Evolutionary conservation across 208 protist genomes (phyloP).

Genomic region (Acanthamoeba castellanii): DNA sequence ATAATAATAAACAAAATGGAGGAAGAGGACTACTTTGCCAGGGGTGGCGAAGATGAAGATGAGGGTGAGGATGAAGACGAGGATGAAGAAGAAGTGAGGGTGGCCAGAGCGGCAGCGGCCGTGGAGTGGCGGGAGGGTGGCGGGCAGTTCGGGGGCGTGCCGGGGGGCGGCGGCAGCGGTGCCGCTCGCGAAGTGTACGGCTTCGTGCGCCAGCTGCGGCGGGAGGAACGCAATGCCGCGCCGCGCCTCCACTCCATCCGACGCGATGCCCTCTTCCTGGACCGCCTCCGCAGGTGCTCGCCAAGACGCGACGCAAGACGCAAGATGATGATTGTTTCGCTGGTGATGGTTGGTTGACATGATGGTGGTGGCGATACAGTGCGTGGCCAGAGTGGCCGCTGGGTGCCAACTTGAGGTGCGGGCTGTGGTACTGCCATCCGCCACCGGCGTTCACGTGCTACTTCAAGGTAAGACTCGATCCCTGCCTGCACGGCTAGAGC

Average conservation of each 20-base stretch:
- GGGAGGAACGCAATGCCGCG: constrained; percentile 38
- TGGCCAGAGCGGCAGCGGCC: background rate
- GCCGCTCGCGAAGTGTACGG: background rate
- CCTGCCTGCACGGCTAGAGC: too few relatives aligned
- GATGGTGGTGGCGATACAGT: background rate
- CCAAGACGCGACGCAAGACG: too few relatives aligned
- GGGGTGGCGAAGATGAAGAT: too few relatives aligned
- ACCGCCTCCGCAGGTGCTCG: background rate
- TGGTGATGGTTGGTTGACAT: background rate
- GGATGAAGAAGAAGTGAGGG: background rate
- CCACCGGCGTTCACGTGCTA: constrained; percentile 55
- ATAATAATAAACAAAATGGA: background rate
- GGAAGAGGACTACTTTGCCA: background rate
- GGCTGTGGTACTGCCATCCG: constrained; percentile 66
- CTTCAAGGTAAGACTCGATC: constrained; percentile 9
- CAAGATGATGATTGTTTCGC: too few relatives aligned
- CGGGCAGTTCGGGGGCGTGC: background rate
- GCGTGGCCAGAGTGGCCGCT: background rate
- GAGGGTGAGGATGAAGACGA: too few relatives aligned
- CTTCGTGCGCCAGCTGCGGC: constrained; percentile 23
- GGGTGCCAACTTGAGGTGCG: constrained; percentile 54
- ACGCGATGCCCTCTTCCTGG: constrained; percentile 3
- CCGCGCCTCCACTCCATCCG: constrained; percentile 42
- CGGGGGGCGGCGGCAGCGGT: background rate
- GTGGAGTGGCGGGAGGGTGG: constrained; percentile 6